These are phyloP conservation scores for Metschnikowia baotianmanensis DNA, from an alignment of 805 yeast genomes.

Conservation along the genomic window DNA sequence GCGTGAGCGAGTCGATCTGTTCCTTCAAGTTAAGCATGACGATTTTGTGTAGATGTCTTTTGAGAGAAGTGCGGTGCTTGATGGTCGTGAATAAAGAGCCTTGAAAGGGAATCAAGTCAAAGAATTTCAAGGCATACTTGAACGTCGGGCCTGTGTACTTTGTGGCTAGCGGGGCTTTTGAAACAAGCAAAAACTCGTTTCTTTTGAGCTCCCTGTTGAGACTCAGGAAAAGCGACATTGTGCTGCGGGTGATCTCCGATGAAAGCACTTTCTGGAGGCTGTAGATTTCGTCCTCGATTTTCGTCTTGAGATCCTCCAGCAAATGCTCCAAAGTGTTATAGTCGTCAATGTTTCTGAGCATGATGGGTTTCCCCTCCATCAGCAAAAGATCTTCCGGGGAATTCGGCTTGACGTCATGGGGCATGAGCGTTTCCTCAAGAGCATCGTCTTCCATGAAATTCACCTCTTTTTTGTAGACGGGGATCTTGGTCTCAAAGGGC, in stretches of 20 bases:
- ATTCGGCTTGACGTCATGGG: constrained; percentile 17
- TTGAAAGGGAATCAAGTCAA: constrained; percentile 37
- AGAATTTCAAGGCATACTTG: constrained; percentile 29
- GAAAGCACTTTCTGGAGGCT: constrained; percentile 25
- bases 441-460: constrained; percentile 29
- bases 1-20: constrained; percentile 35
- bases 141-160: constrained; percentile 20
- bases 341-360: constrained; percentile 28
- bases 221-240: constrained; percentile 17
- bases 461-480: constrained; percentile 35
- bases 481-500: constrained; percentile 28
- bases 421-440: constrained; percentile 17
- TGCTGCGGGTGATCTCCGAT: constrained; percentile 27
- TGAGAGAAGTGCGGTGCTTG: constrained; percentile 24
- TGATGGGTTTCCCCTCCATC: constrained; percentile 23
- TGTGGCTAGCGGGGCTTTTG: constrained; percentile 14
- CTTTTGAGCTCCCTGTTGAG: constrained; percentile 22
- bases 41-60: constrained; percentile 35
- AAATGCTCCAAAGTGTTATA: constrained; percentile 22
- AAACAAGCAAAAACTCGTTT: constrained; percentile 28
- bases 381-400: constrained; percentile 14
- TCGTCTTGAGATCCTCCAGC: constrained; percentile 19
- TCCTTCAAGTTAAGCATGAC: constrained; percentile 38
- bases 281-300: constrained; percentile 29
- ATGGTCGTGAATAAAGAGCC: constrained; percentile 25